A percentile compares a stretch with the other conserved stretches of the same genome.
Conservation (phyloP, 306 rosid genomes). For the Quercus gilva region DNA sequence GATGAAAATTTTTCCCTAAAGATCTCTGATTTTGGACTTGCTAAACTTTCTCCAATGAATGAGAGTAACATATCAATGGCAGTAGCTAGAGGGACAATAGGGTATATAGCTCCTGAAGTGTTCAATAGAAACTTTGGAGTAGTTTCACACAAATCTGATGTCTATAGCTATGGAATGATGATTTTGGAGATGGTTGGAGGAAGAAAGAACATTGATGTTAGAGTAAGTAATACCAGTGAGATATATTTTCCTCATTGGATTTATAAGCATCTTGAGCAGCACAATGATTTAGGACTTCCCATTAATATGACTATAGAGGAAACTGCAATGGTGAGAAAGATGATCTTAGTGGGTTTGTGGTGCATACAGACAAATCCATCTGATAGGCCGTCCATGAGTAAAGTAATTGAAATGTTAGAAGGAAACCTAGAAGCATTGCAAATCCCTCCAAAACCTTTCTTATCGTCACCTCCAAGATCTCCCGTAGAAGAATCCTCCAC, state of each 20-base stretch:
- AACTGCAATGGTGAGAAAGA: conserved; percentile 4
- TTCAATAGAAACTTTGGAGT: no score
- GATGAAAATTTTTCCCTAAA: conserved; percentile 21
- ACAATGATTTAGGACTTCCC: background rate
- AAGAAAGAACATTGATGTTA: no score
- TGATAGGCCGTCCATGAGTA: no score
- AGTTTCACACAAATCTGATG: no score
- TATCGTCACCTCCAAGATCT: no score
- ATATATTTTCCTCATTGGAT: conserved; percentile 16
- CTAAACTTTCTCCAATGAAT: background rate
- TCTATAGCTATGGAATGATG: no score
- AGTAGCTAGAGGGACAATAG: no score
- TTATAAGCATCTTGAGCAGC: background rate
- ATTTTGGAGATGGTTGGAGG: no score
- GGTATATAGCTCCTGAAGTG: no score
- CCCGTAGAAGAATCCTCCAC: no score
- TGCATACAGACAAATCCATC: background rate
- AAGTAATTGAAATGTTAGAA: background rate
- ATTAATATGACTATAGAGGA: background rate
- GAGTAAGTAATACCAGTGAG: conserved; percentile 2
- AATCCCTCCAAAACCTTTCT: background rate
- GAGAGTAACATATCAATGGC: no score
- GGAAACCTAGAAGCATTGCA: conserved; percentile 18
- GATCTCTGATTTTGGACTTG: conserved; percentile 23
- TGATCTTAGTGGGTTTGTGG: conserved; percentile 23